Base-by-base conservation (phyloP, 495 filamentous ascomycete genomes). In the Hypoxylon fragiforme region DNA sequence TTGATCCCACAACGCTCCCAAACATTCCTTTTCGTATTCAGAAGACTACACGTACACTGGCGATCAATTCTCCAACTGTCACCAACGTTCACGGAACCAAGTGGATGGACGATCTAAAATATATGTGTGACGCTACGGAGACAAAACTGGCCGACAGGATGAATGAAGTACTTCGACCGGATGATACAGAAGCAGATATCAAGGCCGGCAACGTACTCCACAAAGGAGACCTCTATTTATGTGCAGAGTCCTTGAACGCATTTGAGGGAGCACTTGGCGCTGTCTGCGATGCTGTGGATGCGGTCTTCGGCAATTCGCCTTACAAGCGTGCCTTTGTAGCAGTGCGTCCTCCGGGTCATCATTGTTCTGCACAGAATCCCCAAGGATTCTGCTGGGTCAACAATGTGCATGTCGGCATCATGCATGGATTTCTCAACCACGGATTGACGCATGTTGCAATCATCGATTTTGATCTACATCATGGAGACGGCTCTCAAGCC, bases 371-470 rank as follows among this genome's bases (percentile, higher is more conserved):
- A 2, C 79, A 83, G 31, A 82, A 85, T 50, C 94, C 94, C 0
- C 96, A 91, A 1, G 94, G 94, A 1, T 98, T 98, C 69, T 98
- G 94, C 72, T 98, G 94, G 94, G 70, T 98, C 47, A 98, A 98
- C 69, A 98, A 98, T 66, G 90, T 97, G 5, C 92, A 97, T 65
- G 90, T 97, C 24, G 95, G 94, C 0, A 95, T 97, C 50, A 88
- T 92, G 60, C 87, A 97, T 64, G 94, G 86, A 8, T 85, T 88
- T 3, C 79, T 89, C 49, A 81, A 78, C 40, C 85, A 96, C 63
- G 92, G 88, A 5, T 68, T 97, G 32, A 97, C 91, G 0, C 94
- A 97, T 68, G 92, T 91, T 0, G 94, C 91, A 3, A 98, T 98
- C 55, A 83, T 98, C 58, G 94, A 98, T 69, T 96, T 97, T 64